Evolutionary conservation across 1,284 basidiomycete species (phyloP), one percentile per base, ranked within the genome.

Genomic region (Cryptococcus sp.): DNA sequence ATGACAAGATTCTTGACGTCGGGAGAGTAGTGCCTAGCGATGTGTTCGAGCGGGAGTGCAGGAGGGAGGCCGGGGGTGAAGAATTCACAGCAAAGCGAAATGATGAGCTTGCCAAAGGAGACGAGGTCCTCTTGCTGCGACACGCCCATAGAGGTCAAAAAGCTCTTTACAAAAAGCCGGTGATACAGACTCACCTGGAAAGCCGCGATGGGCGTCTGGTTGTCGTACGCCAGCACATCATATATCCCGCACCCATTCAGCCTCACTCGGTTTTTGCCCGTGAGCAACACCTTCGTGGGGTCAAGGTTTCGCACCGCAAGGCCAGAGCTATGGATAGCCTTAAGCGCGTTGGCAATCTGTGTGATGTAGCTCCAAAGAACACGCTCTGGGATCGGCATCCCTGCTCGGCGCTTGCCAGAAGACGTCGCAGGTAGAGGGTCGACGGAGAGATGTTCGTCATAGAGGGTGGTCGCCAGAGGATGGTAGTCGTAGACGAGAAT

Each of bases 401-500:
- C 70, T 13, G 56, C 46, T 53, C 69, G 55, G 20, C 68, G 60
- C 52, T 60, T 63, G 12, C 42, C 39, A 39, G 55, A 64, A 61
- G 46, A 39, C 16, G 48, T 9, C 11, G 28, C 35, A 4, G 60
- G 66, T 3, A 76, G 68, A 8, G 78, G 72, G 46, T 79, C 77
- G 15, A 78, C 76, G 2, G 73, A 75, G 49, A 83, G 76, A 66
- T 84, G 82, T 60, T 80, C 79, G 44, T 94, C 91, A 60, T 83
- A 87, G 2, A 98, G 81, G 0, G 92, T 97, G 61, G 86, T 83
- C 0, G 92, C 83, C 63, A 87, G 84, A 0, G 96, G 87, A 69
- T 96, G 87, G 72, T 91, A 98, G 56, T 92, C 87, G 73, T 95
- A 96, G 1, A 89, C 91, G 45, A 98, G 87, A 44, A 98, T 86